Conservation (phyloP, 306 rosid species). For the Lupinus albus region DNA sequence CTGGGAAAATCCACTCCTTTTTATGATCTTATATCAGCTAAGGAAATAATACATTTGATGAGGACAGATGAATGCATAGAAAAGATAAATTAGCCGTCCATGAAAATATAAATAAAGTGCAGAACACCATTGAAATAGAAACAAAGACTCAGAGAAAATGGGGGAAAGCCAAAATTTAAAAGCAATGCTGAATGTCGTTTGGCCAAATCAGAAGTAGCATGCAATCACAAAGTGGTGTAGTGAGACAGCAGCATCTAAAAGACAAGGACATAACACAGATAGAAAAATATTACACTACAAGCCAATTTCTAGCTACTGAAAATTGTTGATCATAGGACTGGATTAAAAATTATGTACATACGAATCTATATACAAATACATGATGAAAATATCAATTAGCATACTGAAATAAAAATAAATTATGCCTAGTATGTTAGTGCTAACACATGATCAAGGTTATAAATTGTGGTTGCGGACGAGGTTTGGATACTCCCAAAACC, state of each 20-base stretch:
- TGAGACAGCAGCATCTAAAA: neutral
- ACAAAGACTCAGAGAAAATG: neutral
- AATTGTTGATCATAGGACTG: neutral
- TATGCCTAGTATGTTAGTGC: neutral
- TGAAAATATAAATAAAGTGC: neutral
- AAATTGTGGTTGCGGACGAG: no score
- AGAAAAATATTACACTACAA: neutral
- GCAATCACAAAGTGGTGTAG: neutral
- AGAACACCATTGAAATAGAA: neutral
- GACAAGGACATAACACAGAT: neutral
- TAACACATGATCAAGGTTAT: neutral
- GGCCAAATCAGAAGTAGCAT: slow-evolving; percentile 1
- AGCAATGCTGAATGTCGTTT: neutral
- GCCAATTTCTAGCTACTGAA: neutral
- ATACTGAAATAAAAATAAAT: neutral
- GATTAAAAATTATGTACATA: slow-evolving; percentile 5
- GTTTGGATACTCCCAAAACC: no score
- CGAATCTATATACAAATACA: neutral
- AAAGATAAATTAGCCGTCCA: slow-evolving; percentile 1
- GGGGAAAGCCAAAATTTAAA: slow-evolving; percentile 5
- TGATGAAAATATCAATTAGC: neutral
- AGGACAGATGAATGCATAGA: neutral
- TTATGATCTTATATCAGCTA: neutral
- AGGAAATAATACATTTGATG: neutral
- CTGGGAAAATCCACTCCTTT: neutral